Evolutionary conservation across 805 yeast genomes (phyloP), one percentile per base, ranked within the genome.

Genomic region (Naumovozyma castellii): DNA sequence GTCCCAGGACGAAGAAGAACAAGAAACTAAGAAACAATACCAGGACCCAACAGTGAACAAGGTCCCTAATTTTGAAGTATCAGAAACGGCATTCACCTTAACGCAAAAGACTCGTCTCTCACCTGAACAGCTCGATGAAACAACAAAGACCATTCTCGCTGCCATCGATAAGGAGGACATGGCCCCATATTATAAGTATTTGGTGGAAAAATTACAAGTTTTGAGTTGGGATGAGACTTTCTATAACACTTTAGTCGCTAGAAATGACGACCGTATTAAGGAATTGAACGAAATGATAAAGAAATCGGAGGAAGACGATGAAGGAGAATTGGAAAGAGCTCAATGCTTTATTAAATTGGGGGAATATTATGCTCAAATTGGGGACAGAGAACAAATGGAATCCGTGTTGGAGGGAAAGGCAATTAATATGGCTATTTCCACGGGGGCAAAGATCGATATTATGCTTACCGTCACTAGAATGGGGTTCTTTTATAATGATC

Each of bases 391-490:
- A 27, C 80, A 82, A 50, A 90, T 95, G 5, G 64, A 74, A 32
- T 63, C 68, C 27, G 76, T 85, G 1, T 71, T 84, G 51, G 15
- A 41, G 10, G 36, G 37, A 10, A 72, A 76, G 43, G 87, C 95
- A 2, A 69, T 78, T 43, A 87, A 80, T 37, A 66, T 80, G 49
- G 78, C 95, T 0, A 90, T 90, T 31, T 80, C 90, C 20, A 76
- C 94, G 0, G 97, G 97, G 4, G 70, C 84, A 27, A 90, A 90
- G 61, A 90, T 92, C 56, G 98, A 92, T 59, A 73, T 87, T 38
- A 67, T 77, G 43, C 72, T 92, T 53, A 78, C 95, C 10, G 76
- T 90, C 47, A 73, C 87, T 12, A 77, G 97, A 60, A 62, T 92
- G 40, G 97, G 94, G n/a, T 80, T 87, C 52, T 87, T 92, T 61